Base-by-base conservation (phyloP, 2,329 filamentous ascomycete species). In the Graphium sp. region DNA sequence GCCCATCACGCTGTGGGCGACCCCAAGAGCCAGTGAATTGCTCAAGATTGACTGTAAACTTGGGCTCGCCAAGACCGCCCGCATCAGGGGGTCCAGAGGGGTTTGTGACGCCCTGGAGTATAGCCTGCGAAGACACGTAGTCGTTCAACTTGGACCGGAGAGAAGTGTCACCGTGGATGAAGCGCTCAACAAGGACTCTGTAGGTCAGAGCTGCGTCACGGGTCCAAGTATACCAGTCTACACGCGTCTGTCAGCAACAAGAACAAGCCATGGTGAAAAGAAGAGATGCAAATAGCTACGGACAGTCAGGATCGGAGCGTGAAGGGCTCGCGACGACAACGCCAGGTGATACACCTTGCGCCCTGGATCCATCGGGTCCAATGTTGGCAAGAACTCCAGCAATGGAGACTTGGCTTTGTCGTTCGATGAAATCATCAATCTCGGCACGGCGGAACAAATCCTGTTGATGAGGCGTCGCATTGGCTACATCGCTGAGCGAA, bases 171-270 rank as follows among this genome's bases (percentile, higher is more conserved):
- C 67, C 54, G 25, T 53, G 43, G 13, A 35, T 22, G 44, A 83
- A 76, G 13, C 66, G 58, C 39, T 85, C 79, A 7, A 78, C 56
- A 11, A 85, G 50, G 15, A 57, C 55, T 51, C 81, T 82, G 53
- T 78, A 68, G 3, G 71, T 69, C 18, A 85, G 58, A 15, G 73
- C 75, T 11, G 74, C 65, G 46, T 87, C 80, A 41, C 80, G 58
- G 2, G 74, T 82, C 80, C 80, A 87, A 1, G 76, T 82, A 43
- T 72, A 85, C 43, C 66, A 84, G 48, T 85, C 76, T 81, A 18
- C 5, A 12, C 18, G 18, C 3, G 19, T 12, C n/a, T n/a, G n/a
- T n/a, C n/a, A n/a, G n/a, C n/a, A n/a, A n/a, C n/a, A n/a, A n/a
- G n/a, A n/a, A n/a, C n/a, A n/a, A n/a, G n/a, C n/a, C n/a, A n/a